phyloP scores from a whole-genome alignment of 768 basidiomycete genomes.

The Mycena pura region DNA sequence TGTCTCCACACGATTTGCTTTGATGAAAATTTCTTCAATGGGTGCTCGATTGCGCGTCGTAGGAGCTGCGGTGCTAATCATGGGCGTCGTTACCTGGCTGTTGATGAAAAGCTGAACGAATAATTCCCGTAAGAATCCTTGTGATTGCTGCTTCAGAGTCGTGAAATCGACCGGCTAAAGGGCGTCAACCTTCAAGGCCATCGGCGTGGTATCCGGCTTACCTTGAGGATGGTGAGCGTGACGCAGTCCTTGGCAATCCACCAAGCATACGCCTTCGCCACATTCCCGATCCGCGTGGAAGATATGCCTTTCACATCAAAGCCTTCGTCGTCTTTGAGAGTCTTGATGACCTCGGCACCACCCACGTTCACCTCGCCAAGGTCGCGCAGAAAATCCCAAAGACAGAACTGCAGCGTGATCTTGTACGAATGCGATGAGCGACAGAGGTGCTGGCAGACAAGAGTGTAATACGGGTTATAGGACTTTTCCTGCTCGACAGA shows the following conservation, averaged over 20 bases:
- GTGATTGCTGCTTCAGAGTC: conserved; percentile 65
- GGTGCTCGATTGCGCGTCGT: conserved; percentile 60
- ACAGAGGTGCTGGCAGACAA: conserved; percentile 87
- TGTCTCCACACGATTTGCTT: conserved; percentile 66
- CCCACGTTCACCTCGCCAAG: conserved; percentile 86
- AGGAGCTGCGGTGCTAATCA: conserved; percentile 51
- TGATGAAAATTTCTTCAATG: conserved; percentile 82
- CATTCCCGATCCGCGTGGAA: conserved; percentile 64
- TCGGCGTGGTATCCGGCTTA: conserved; percentile 36
- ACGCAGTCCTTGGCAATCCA: conserved; percentile 88
- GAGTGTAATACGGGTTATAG: conserved; percentile 96
- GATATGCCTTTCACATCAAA: conserved; percentile 63
- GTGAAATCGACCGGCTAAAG: conserved; percentile 88
- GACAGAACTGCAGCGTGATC: conserved; percentile 91
- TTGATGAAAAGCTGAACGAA: conserved; percentile 73
- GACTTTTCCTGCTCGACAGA: conserved; percentile 70
- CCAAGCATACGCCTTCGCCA: conserved; percentile 91
- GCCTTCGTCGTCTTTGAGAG: conserved; percentile 55
- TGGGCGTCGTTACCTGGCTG: conserved; percentile 77
- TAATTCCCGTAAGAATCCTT: conserved; percentile 72
- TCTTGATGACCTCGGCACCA: conserved; percentile 78
- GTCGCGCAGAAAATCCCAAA: conserved; percentile 97
- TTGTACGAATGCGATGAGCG: conserved; percentile 80
- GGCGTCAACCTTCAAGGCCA: neutral
- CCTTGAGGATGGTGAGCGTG: conserved; percentile 83